These are phyloP conservation scores for Porcisia deanei DNA, from an alignment of 208 protist species.

Conservation along the genomic window DNA sequence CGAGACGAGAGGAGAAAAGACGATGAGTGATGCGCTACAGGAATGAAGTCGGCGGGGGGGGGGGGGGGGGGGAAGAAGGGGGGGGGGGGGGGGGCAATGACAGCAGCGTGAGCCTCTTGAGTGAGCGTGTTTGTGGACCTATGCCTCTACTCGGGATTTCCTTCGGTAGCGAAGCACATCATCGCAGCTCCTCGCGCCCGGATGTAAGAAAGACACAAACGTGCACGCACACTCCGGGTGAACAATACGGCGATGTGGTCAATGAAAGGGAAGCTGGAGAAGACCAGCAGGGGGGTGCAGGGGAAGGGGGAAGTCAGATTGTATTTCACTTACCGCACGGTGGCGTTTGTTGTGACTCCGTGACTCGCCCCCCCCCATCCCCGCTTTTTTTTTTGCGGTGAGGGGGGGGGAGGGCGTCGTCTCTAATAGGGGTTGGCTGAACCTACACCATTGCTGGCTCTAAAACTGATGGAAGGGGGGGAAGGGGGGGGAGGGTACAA, in stretches of 20 bases:
- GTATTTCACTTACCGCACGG: too few relatives aligned
- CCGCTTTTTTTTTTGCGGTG: not conserved
- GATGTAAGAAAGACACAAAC: not conserved
- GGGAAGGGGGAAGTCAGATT: not conserved
- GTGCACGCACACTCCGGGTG: not conserved
- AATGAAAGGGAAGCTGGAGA: not conserved
- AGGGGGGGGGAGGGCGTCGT: not conserved
- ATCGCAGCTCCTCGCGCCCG: not conserved
- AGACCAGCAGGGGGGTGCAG: not conserved
- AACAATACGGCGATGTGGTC: not conserved
- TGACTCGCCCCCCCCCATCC: not conserved
- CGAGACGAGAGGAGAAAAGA: not conserved
- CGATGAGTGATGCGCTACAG: not conserved
- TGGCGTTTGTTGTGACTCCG: too few relatives aligned
- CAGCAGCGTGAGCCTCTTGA: not conserved
- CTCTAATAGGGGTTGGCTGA: not conserved
- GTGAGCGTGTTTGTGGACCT: not conserved
- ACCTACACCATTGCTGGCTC: not conserved
- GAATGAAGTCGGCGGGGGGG: not conserved
- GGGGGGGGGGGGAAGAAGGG: too few relatives aligned
- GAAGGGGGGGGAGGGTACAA: not conserved
- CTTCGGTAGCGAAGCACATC: not conserved
- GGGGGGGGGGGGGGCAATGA: not conserved
- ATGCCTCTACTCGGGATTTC: not conserved
- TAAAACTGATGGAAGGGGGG: too few relatives aligned